A percentile compares a stretch with the other conserved stretches of the same genome.
Conservation (phyloP, 2,329 filamentous ascomycete genomes). For the Alternaria viburni region DNA sequence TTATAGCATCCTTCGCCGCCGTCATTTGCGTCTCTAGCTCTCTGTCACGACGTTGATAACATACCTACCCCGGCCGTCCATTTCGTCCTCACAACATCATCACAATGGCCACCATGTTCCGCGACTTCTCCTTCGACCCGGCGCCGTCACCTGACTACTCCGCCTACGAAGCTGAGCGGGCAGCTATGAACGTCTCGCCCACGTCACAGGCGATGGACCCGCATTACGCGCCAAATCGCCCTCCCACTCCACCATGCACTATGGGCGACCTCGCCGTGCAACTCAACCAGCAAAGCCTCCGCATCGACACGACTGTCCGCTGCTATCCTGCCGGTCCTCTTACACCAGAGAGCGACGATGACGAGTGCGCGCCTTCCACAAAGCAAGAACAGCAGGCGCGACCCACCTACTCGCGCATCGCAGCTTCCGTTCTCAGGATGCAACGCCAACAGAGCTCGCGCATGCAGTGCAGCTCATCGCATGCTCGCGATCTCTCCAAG, state of each 20-base stretch:
- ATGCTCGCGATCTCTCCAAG: constrained; percentile 50
- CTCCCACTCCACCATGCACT: constrained; percentile 40
- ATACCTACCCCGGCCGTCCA: not conserved
- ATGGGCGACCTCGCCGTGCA: constrained; percentile 45
- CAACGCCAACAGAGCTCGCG: constrained; percentile 51
- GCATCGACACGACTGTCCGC: constrained; percentile 28
- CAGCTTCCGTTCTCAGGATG: constrained; percentile 46
- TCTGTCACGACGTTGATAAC: not conserved
- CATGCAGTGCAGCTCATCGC: constrained; percentile 49
- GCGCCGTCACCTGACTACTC: constrained; percentile 38
- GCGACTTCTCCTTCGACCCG: constrained; percentile 48
- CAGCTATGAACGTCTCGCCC: constrained; percentile 43
- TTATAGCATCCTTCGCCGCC: constrained; percentile 19
- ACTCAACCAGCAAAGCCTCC: constrained; percentile 43
- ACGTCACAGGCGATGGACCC: constrained; percentile 28
- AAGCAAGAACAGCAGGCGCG: constrained; percentile 15
- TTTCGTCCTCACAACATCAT: not conserved
- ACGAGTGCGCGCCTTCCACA: constrained; percentile 17
- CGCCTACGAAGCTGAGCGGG: constrained; percentile 35
- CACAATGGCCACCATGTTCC: constrained; percentile 40
- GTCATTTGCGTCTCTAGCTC: constrained; percentile 8
- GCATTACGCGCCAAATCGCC: constrained; percentile 16
- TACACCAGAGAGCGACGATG: constrained; percentile 34
- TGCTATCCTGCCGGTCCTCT: constrained; percentile 22
- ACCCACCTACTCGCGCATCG: constrained; percentile 40